phyloP scores from a whole-genome alignment of 1,284 basidiomycete species.

The Butyriboletus appendiculatus region DNA sequence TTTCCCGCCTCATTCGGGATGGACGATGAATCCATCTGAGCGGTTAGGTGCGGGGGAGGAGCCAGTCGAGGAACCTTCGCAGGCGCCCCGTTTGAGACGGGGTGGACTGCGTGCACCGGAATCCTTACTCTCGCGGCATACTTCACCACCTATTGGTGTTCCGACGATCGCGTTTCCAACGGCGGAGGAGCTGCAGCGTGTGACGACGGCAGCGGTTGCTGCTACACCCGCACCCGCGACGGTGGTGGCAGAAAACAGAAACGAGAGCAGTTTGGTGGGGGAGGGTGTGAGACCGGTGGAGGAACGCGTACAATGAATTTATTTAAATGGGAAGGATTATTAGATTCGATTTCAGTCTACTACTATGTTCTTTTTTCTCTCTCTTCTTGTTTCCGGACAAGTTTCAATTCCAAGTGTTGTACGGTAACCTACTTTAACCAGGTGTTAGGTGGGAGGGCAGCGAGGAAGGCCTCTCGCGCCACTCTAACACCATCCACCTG shows the following conservation, averaged over 20 bases:
- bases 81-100: conserved; percentile 53
- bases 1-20: conserved; percentile 31
- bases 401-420: background rate
- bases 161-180: conserved; percentile 24
- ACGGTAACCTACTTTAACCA: too few species aligned
- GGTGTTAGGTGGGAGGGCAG: too few species aligned
- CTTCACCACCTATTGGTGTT: conserved; percentile 37
- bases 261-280: conserved; percentile 2
- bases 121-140: conserved; percentile 48
- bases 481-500: too few species aligned
- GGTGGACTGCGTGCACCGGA: conserved; percentile 63
- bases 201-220: conserved; percentile 12
- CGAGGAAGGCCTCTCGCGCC: too few species aligned
- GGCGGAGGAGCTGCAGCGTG: conserved; percentile 25
- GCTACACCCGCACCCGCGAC: background rate
- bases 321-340: conserved; percentile 1
- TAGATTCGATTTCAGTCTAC: conserved; percentile 7
- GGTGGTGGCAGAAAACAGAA: conserved; percentile 3
- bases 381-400: background rate
- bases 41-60: conserved; percentile 25
- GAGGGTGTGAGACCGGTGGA: conserved; percentile 14
- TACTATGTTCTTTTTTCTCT: conserved; percentile 5
- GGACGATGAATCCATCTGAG: conserved; percentile 20
- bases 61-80: conserved; percentile 25
- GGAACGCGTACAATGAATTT: conserved; percentile 19